phyloP scores from a whole-genome alignment of 108 stramenopile genomes.

The Stephanodiscus triporus region DNA sequence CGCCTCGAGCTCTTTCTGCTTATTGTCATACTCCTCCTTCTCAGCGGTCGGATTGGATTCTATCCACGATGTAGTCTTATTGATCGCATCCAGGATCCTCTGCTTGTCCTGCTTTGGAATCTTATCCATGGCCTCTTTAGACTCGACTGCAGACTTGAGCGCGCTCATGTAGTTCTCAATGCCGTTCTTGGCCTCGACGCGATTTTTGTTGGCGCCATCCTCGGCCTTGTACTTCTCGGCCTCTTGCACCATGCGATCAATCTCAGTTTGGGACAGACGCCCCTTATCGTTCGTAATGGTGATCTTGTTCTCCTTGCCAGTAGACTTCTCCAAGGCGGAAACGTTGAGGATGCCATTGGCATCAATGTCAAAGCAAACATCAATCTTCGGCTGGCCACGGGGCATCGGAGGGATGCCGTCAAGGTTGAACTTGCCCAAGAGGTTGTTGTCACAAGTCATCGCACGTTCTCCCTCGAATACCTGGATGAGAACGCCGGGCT shows the following conservation, averaged over 20 bases:
- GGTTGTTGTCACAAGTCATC: conserved; percentile 88
- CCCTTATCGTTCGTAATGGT: conserved; percentile 82
- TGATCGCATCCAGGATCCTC: conserved; percentile 80
- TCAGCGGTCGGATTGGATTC: conserved; percentile 93
- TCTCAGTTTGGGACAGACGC: conserved; percentile 67
- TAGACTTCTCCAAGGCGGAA: conserved; percentile 89
- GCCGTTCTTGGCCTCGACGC: conserved; percentile 96
- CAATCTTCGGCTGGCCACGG: conserved; percentile 93
- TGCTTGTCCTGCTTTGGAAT: conserved; percentile 85
- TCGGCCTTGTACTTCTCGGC: conserved; percentile 79
- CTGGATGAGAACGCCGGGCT: conserved; percentile 90
- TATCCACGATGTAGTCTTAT: conserved; percentile 93
- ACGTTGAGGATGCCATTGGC: conserved; percentile 96
- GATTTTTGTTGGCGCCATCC: conserved; percentile 75
- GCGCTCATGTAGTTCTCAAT: conserved; percentile 98
- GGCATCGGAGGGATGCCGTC: conserved; percentile 93
- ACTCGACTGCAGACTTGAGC: conserved; percentile 89
- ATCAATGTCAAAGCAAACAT: conserved; percentile 92
- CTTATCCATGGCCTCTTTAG: conserved; percentile 88
- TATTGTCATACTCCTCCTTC: conserved; percentile 98
- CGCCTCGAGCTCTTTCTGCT: conserved; percentile 96
- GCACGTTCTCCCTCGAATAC: conserved; percentile 97
- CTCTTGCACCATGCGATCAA: conserved; percentile 76
- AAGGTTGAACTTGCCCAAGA: conserved; percentile 92
- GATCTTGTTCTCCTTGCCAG: conserved; percentile 77